Evolutionary conservation across 2,329 filamentous ascomycete genomes (phyloP).

Genomic region (Diaporthe sp.): DNA sequence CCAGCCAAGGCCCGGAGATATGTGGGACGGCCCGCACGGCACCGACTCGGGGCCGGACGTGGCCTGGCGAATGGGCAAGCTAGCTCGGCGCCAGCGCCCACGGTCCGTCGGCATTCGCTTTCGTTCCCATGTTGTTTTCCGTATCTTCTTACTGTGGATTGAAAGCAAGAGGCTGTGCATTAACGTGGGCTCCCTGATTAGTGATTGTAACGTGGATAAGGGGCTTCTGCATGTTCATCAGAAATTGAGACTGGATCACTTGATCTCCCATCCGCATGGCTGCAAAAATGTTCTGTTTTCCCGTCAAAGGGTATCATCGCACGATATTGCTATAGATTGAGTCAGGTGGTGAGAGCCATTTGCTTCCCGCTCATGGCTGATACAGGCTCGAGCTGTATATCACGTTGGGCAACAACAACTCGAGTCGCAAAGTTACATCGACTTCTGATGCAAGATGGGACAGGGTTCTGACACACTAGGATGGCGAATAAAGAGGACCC

Average conservation of each 20-base stretch:
- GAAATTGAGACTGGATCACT: background rate
- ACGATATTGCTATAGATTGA: background rate
- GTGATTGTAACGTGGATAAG: background rate
- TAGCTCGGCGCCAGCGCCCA: background rate
- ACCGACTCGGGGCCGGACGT: constrained; percentile 15
- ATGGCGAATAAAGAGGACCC: background rate
- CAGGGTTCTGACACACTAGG: background rate
- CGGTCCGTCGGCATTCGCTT: background rate
- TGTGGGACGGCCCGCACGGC: constrained; percentile 18
- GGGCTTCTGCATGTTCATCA: background rate
- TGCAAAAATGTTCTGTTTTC: background rate
- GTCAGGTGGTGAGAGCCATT: background rate
- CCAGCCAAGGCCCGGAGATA: background rate
- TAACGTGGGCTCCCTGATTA: background rate
- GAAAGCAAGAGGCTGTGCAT: background rate
- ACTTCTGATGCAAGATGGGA: background rate
- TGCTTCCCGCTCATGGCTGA: background rate
- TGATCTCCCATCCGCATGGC: background rate
- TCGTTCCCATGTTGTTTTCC: background rate
- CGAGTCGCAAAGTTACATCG: background rate
- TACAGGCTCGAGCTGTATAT: background rate
- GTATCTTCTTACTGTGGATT: background rate
- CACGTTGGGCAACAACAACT: background rate
- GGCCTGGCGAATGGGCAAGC: background rate
- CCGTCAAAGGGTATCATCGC: background rate